Evolutionary conservation across 441 rosid species (phyloP), one percentile per base, ranked within the genome.

Genomic region (Gossypium lobatum): DNA sequence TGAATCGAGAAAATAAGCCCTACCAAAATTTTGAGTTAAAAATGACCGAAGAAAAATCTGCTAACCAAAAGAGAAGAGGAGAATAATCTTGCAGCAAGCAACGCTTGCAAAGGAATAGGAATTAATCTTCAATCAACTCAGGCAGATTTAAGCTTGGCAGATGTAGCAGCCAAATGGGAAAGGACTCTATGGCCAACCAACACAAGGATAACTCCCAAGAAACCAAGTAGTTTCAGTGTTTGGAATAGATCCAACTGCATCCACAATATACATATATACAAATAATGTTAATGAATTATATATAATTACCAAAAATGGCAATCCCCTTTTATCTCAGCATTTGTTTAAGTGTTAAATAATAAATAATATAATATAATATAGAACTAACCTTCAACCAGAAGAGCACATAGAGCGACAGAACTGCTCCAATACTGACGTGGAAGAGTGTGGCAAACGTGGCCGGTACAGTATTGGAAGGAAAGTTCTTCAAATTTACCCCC

Each of bases 211-310:
- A 77, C 88, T 74, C 98, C 98, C 91, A 95, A 76, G 71, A 95
- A 77, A 3, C 94, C 81, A 3, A 95, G 89, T 28, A 70, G 81
- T 86, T 93, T 93, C 79, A 93, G 77, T 20, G 98, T 95, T 8
- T 92, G 89, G 84, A 95, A 95, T 55, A 95, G 92, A 83, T 95
- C 97, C 93, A 93, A 77, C 99, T 95, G 90, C 73, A 71, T 20
- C 73, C 61, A 37, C 1, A 63, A 76, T 50, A 61, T 2, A 68
- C 14, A 48, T 14, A 59, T 4, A 34, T 26, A 70, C 37, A 25
- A 14, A 58, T 42, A 13, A 37, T 37, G 14, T 55, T 6, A 4
- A 31, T 31, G 28, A 57, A 52, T 6, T 54, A 57, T 18, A 39
- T 17, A 64, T 21, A 11, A 11, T 48, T 60, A 25, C 61, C 37